Evolutionary conservation across 176 grass and related monocot genomes (phyloP).

Genomic region (Carex kokanica): DNA sequence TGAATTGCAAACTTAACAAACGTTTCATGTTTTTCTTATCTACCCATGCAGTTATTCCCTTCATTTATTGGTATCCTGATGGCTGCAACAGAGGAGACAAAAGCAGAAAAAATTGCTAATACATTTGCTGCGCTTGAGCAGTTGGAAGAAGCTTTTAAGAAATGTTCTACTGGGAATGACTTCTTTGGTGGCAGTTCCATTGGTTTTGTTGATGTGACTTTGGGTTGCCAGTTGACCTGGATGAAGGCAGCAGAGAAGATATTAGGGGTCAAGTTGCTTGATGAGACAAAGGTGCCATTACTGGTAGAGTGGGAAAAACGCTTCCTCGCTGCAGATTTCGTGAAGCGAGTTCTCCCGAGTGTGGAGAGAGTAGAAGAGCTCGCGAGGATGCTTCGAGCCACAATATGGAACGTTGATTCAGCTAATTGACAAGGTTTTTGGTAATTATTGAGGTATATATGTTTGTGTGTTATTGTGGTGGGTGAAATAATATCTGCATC

Average conservation of each 20-base stretch:
- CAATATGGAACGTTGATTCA: constrained; percentile 15
- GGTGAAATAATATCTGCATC: too few species aligned
- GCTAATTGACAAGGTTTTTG: not conserved
- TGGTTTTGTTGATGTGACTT: constrained; percentile 39
- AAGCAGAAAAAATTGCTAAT: constrained; percentile 26
- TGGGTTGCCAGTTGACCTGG: constrained; percentile 36
- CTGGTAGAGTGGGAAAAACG: constrained; percentile 39
- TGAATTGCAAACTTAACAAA: not conserved
- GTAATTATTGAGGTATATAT: not conserved
- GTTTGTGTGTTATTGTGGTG: too few species aligned
- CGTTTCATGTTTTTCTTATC: not conserved
- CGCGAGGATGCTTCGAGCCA: not conserved
- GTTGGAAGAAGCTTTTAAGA: constrained; percentile 40
- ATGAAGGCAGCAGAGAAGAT: constrained; percentile 32
- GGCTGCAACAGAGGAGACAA: constrained; percentile 30
- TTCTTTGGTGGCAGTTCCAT: constrained; percentile 38
- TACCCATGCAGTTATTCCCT: constrained; percentile 25
- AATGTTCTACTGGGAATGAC: constrained; percentile 25
- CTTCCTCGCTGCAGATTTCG: constrained; percentile 33
- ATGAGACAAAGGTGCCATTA: constrained; percentile 30
- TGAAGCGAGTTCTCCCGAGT: constrained; percentile 35
- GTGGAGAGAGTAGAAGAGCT: constrained; percentile 13
- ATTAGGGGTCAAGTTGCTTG: constrained; percentile 22
- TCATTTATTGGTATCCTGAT: constrained; percentile 13
- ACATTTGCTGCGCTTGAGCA: constrained; percentile 16